A percentile compares a stretch with the other conserved stretches of the same genome.
Evolutionary conservation across 371 early-diverging fungal species (phyloP).

Genomic region (Mortierella sp.): DNA sequence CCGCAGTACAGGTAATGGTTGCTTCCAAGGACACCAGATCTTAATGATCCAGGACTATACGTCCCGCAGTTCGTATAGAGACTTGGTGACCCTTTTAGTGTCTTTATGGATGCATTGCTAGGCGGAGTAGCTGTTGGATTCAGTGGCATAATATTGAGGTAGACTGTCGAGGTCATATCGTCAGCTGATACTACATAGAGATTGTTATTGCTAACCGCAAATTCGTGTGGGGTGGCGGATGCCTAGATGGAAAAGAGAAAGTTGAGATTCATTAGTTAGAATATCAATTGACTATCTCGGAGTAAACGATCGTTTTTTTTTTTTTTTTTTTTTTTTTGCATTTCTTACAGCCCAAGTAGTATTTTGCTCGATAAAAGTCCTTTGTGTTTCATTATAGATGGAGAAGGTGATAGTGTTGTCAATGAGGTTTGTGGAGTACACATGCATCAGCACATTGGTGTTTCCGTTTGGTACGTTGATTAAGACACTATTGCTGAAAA

Average conservation of each 20-base stretch:
- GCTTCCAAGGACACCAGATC: neutral
- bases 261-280: neutral
- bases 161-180: neutral
- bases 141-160: conserved; percentile 19
- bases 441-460: conserved; percentile 14
- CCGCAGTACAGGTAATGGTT: conserved; percentile 14
- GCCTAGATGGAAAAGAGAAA: neutral
- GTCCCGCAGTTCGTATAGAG: neutral
- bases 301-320: neutral
- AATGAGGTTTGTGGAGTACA: conserved; percentile 3
- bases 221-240: neutral
- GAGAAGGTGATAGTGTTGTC: conserved; percentile 1
- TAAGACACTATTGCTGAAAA: neutral
- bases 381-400: conserved; percentile 7
- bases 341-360: conserved; percentile 24
- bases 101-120: neutral
- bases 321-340: neutral
- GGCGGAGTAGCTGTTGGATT: conserved; percentile 8
- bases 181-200: conserved; percentile 10
- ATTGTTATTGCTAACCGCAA: conserved; percentile 5
- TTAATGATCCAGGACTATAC: neutral
- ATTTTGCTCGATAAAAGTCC: conserved; percentile 11
- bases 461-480: neutral
- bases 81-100: neutral
- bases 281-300: neutral